These are phyloP conservation scores for Fusarium lateritium DNA, from an alignment of 2,329 filamentous ascomycete species.

Conservation along the genomic window DNA sequence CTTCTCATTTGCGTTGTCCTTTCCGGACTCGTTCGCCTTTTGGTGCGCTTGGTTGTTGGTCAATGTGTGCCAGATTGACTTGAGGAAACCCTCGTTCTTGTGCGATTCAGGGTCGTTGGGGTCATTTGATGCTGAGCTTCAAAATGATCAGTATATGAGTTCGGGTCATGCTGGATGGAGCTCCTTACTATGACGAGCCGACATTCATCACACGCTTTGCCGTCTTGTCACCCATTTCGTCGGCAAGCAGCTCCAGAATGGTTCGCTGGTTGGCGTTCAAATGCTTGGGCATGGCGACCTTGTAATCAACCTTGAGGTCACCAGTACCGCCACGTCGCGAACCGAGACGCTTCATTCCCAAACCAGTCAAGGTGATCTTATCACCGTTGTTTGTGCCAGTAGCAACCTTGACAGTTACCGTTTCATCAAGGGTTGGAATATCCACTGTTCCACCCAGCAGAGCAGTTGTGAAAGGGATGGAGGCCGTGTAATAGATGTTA, in stretches of 20 bases:
- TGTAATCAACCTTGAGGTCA: conserved; percentile 94
- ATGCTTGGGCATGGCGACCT: conserved; percentile 95
- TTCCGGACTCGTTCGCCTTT: conserved; percentile 47
- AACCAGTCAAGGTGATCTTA: conserved; percentile 87
- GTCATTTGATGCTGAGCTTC: conserved; percentile 36
- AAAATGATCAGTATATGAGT: conserved; percentile 17
- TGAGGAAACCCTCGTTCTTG: conserved; percentile 90
- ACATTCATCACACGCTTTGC: conserved; percentile 95
- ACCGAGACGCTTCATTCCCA: conserved; percentile 92
- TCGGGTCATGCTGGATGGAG: background rate
- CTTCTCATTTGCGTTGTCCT: conserved; percentile 39
- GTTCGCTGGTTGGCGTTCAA: conserved; percentile 91
- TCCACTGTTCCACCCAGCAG: conserved; percentile 90
- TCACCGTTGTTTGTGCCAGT: conserved; percentile 96
- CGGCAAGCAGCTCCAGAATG: conserved; percentile 94
- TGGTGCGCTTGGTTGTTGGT: conserved; percentile 79
- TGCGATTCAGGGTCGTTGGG: conserved; percentile 65
- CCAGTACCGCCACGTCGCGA: conserved; percentile 77
- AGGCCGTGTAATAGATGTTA: conserved; percentile 93
- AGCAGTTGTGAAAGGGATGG: conserved; percentile 92
- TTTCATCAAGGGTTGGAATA: conserved; percentile 90
- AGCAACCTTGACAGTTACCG: conserved; percentile 90
- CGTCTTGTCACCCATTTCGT: conserved; percentile 94
- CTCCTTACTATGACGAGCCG: conserved; percentile 54
- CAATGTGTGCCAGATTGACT: conserved; percentile 92